Evolutionary conservation across 2,329 filamentous ascomycete species (phyloP).

Genomic region (Ceratocystis smalleyi): DNA sequence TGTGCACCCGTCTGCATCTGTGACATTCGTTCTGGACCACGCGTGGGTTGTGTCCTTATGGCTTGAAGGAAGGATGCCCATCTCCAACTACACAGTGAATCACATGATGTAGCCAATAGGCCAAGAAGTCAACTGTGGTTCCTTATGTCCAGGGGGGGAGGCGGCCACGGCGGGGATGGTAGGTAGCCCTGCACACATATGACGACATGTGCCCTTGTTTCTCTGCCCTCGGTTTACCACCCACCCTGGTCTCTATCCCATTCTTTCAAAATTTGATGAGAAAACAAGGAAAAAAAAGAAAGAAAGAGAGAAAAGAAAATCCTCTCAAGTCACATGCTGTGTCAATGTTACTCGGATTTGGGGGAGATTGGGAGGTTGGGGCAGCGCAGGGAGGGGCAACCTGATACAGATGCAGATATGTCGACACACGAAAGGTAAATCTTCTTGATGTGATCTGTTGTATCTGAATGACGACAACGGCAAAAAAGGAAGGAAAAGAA

Average conservation of each 20-base stretch:
- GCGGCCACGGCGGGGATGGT: neutral
- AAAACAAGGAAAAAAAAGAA: neutral
- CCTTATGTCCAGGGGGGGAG: no score
- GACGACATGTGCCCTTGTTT: neutral
- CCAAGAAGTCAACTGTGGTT: no score
- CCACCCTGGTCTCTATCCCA: neutral
- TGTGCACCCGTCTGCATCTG: no score
- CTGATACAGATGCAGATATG: no score
- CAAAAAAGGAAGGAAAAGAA: neutral
- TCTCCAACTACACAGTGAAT: neutral
- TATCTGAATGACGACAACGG: neutral
- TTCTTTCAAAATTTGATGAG: neutral
- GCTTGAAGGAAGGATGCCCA: neutral
- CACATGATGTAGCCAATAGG: neutral
- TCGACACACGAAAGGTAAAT: no score
- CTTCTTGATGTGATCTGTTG: no score
- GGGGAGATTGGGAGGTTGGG: no score
- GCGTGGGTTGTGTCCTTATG: neutral
- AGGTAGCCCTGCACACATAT: neutral
- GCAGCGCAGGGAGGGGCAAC: no score
- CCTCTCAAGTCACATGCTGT: neutral
- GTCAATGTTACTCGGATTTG: neutral
- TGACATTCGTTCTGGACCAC: neutral
- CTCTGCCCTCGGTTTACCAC: neutral
- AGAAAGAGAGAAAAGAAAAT: neutral